phyloP scores from a whole-genome alignment of 2,329 filamentous ascomycete species.

The Arthrinium puccinioides region DNA sequence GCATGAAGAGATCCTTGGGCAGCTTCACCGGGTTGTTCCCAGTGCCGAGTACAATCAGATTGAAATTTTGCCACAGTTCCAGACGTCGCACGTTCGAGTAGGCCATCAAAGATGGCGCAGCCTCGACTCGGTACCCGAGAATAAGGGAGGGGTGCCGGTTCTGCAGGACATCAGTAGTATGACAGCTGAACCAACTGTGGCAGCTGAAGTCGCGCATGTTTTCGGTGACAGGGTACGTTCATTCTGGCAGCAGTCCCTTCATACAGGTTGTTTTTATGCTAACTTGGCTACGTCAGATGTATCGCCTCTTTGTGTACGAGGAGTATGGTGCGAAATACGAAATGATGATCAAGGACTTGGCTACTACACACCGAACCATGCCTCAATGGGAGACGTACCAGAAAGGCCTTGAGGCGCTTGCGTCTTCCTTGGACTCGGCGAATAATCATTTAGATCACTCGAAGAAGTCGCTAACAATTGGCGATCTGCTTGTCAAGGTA shows the following conservation, averaged over 20 bases:
- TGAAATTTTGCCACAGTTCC: constrained; percentile 19
- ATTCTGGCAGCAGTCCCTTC: no score
- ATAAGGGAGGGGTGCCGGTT: constrained; percentile 30
- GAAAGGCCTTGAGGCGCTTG: constrained; percentile 76
- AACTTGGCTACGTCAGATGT: constrained; percentile 58
- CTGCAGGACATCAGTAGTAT: constrained; percentile 41
- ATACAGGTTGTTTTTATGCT: constrained; percentile 1
- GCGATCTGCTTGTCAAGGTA: constrained; percentile 87
- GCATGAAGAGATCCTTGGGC: constrained; percentile 73
- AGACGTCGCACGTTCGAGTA: constrained; percentile 14
- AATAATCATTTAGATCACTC: constrained; percentile 54
- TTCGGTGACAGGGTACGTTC: constrained; percentile 51
- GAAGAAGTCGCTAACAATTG: constrained; percentile 73
- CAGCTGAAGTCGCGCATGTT: constrained; percentile 52
- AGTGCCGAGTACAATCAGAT: constrained; percentile 54
- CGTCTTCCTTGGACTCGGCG: constrained; percentile 65
- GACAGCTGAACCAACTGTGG: constrained; percentile 50
- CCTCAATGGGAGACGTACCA: constrained; percentile 75
- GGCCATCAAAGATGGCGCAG: constrained; percentile 40
- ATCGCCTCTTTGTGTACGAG: constrained; percentile 79
- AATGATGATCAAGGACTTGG: constrained; percentile 71
- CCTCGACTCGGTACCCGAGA: constrained; percentile 37
- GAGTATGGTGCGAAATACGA: constrained; percentile 90
- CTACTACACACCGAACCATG: constrained; percentile 58
- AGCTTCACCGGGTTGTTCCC: constrained; percentile 65